Base-by-base conservation (phyloP, 768 basidiomycete species). In the Leccinum rimulosum region DNA sequence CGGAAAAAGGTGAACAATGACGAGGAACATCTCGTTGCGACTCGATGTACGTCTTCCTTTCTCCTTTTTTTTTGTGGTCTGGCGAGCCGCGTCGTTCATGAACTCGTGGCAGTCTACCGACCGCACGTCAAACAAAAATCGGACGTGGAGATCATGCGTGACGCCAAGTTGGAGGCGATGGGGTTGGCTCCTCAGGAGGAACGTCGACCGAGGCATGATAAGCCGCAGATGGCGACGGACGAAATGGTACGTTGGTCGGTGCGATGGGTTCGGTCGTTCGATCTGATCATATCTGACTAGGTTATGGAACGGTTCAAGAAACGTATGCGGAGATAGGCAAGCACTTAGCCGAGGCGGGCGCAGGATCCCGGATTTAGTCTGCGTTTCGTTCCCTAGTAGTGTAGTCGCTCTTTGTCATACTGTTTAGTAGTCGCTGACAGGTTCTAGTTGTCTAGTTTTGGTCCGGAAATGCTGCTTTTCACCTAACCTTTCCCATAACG, bases 301-400 rank as follows among this genome's bases (percentile, higher is more conserved):
- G 91, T 92, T 55, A 91, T 95, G 91, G 94, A 96, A 74, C 85
- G 96, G 33, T 98, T 98, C 81, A 98, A 96, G 82, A 97, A 98
- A 76, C 80, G 95, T 58, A 93, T 94, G 91, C 84, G 89, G 43
- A 89, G 88, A 70, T 91, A 75, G 76, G 31, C 1, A 31, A 31
- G 31, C 59, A 31, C 31, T 33, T 33, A 10, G 30, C 30, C 30
- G 30, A 30, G 30, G 30, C 10, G 30, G 10, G 30, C 30, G 30
- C 30, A 31, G 30, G 30, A 31, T 31, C 22, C 22, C 22, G 22
- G 22, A 22, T 22, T 31, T 31, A 10, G 10, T 31, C 0, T 31
- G 30, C 30, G 30, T 9, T 30, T 30, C 30, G 30, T 30, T 30
- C 28, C 28, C 28, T 7, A 30, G 28, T 30, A 30, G 30, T 30